These are phyloP conservation scores for Leishmania turanica DNA, from an alignment of 208 protist species.

Conservation along the genomic window DNA sequence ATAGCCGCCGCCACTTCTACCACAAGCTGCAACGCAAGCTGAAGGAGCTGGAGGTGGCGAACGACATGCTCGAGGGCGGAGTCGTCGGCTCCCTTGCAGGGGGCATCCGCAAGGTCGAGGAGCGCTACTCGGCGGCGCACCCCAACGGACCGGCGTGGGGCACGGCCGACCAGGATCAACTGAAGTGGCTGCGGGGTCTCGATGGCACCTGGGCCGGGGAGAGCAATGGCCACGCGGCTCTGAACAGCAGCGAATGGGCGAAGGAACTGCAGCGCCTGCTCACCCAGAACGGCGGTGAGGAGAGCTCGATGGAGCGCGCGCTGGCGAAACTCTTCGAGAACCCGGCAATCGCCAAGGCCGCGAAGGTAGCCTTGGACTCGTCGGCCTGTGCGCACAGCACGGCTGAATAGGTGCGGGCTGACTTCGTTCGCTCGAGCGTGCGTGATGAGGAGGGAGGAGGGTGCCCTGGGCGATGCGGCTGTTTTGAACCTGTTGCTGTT, in stretches of 20 bases:
- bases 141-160: slow-evolving; percentile 44
- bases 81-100: slow-evolving; percentile 35
- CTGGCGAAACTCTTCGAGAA: slow-evolving; percentile 60
- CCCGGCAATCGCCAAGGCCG: slow-evolving; percentile 35
- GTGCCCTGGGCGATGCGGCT: not conserved
- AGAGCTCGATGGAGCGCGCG: slow-evolving; percentile 33
- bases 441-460: not conserved
- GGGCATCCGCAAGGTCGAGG: slow-evolving; percentile 47
- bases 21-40: slow-evolving; percentile 92
- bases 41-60: slow-evolving; percentile 69
- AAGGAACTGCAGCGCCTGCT: slow-evolving; percentile 32
- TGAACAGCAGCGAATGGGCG: slow-evolving; percentile 11
- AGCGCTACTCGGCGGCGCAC: slow-evolving; percentile 38
- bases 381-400: not conserved
- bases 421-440: not conserved
- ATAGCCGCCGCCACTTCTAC: slow-evolving; percentile 93
- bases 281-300: slow-evolving; percentile 8
- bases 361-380: slow-evolving; percentile 17
- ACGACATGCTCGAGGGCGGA: slow-evolving; percentile 47
- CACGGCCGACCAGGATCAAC: slow-evolving; percentile 30
- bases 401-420: not conserved
- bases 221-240: not conserved
- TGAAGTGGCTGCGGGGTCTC: slow-evolving; percentile 54
- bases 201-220: slow-evolving; percentile 15
- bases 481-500: not conserved